Evolutionary conservation across 805 yeast genomes (phyloP).

Genomic region (Dipodascopsis tothii): DNA sequence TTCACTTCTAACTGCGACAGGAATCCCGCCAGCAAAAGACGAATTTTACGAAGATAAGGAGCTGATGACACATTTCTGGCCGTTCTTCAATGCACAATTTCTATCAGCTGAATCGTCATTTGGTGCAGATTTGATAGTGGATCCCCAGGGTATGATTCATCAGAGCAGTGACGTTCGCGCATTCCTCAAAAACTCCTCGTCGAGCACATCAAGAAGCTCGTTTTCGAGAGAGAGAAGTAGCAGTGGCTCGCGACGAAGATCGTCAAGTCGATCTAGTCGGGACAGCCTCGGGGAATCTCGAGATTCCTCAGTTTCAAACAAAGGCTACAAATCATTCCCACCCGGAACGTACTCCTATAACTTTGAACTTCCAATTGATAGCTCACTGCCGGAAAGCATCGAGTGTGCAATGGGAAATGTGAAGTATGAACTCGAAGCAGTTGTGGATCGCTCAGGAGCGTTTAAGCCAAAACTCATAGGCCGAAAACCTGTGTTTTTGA

Average conservation of each 20-base stretch:
- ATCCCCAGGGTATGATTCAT: slow-evolving; percentile 23
- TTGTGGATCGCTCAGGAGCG: slow-evolving; percentile 70
- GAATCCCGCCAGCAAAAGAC: slow-evolving; percentile 74
- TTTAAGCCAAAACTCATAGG: slow-evolving; percentile 72
- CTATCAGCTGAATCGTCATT: slow-evolving; percentile 35
- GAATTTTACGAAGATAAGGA: slow-evolving; percentile 59
- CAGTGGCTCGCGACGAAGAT: background rate
- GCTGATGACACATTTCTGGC: slow-evolving; percentile 80
- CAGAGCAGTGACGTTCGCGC: no score
- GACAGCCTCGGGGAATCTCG: background rate
- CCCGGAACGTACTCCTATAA: slow-evolving; percentile 91
- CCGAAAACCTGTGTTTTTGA: slow-evolving; percentile 52
- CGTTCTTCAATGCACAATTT: slow-evolving; percentile 52
- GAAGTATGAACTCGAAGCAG: slow-evolving; percentile 58
- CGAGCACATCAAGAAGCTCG: no score
- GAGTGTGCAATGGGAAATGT: slow-evolving; percentile 77
- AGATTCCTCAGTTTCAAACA: slow-evolving; percentile 1
- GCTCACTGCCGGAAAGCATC: slow-evolving; percentile 74
- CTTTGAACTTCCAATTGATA: slow-evolving; percentile 80
- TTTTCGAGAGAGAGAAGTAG: background rate
- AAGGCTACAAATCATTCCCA: slow-evolving; percentile 46
- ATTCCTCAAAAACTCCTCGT: no score
- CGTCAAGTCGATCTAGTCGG: background rate
- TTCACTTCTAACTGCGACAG: slow-evolving; percentile 2
- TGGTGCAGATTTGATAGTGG: slow-evolving; percentile 36